phyloP scores from a whole-genome alignment of 805 yeast species.

The Wickerhamiella alocasiicola region DNA sequence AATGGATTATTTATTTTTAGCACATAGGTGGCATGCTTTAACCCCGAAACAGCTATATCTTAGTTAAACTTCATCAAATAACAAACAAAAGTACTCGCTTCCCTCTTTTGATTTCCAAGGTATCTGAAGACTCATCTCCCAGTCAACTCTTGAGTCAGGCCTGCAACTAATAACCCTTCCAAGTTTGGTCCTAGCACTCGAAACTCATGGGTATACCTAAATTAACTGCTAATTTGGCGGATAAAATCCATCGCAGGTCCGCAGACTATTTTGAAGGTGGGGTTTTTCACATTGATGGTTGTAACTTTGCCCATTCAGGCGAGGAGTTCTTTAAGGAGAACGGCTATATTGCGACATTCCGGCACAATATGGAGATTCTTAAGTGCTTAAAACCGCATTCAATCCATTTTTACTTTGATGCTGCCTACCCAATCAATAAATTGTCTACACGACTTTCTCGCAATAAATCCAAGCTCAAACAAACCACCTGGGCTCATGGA shows the following conservation, averaged over 20 bases:
- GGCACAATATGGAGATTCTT: constrained; percentile 4
- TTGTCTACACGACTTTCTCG: neutral
- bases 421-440: constrained; percentile 6
- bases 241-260: neutral
- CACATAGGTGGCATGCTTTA: too few species aligned
- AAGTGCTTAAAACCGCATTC: constrained; percentile 4
- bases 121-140: too few species aligned
- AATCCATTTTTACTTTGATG: constrained; percentile 6
- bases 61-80: too few species aligned
- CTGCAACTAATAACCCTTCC: too few species aligned
- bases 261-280: neutral
- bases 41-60: too few species aligned
- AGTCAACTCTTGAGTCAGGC: too few species aligned
- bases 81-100: too few species aligned
- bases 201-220: constrained; percentile 10
- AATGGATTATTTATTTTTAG: too few species aligned
- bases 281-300: constrained; percentile 9
- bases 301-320: constrained; percentile 6
- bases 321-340: neutral
- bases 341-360: neutral
- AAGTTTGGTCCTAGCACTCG: too few species aligned
- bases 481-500: neutral
- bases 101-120: too few species aligned
- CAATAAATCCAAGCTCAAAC: neutral
- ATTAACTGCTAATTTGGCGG: neutral